These are phyloP conservation scores for Paspalum notatum DNA, from an alignment of 176 grass and related monocot genomes.

Conservation along the genomic window DNA sequence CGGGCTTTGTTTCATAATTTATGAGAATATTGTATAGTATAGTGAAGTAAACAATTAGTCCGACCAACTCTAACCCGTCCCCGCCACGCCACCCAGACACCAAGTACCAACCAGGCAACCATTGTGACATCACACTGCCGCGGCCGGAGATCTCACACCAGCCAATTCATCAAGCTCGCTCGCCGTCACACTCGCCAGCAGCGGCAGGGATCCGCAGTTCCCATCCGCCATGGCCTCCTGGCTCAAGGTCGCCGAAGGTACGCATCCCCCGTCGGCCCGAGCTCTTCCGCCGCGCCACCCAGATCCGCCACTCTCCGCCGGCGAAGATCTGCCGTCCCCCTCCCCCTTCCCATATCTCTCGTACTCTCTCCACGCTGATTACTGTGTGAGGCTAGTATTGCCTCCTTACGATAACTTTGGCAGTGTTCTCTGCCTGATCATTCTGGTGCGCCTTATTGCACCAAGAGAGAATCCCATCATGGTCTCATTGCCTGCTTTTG, in stretches of 20 bases:
- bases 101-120: too few species aligned
- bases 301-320: conserved; percentile 34
- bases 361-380: not conserved
- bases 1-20: too few species aligned
- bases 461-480: conserved; percentile 9
- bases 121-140: conserved; percentile 23
- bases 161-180: conserved; percentile 36
- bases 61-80: not conserved
- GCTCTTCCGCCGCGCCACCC: conserved; percentile 17
- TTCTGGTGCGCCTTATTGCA: conserved; percentile 28
- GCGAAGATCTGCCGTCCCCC: conserved; percentile 22
- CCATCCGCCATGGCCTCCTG: conserved; percentile 83
- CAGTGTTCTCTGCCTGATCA: conserved; percentile 31
- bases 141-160: conserved; percentile 48
- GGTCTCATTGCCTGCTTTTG: conserved; percentile 34
- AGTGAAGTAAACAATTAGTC: conserved; percentile 7
- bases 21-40: too few species aligned
- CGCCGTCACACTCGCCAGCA: conserved; percentile 35
- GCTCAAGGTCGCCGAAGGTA: conserved; percentile 99
- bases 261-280: not conserved
- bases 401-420: conserved; percentile 2
- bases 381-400: not conserved
- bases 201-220: conserved; percentile 27
- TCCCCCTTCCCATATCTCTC: not conserved
- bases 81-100: conserved; percentile 47